Conservation (phyloP, 768 basidiomycete species). For the Termitomyces sp. region DNA sequence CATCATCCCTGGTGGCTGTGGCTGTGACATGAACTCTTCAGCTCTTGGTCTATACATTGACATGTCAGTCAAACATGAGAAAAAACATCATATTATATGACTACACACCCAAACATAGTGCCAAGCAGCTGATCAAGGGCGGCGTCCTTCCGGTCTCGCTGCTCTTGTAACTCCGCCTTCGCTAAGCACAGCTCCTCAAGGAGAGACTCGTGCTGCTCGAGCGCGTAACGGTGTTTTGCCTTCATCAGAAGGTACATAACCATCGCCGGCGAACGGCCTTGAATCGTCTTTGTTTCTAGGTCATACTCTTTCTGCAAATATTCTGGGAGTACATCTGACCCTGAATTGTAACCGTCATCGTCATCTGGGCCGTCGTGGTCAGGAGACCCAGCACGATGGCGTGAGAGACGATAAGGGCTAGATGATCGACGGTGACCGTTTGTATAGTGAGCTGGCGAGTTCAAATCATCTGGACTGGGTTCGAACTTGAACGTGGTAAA, state of each 20-base stretch:
- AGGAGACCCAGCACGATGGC: constrained; percentile 8
- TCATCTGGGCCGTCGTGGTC: constrained; percentile 21
- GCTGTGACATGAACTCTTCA: constrained; percentile 18
- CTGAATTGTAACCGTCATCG: constrained; percentile 31
- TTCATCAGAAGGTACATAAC: constrained; percentile 70
- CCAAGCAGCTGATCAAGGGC: constrained; percentile 49
- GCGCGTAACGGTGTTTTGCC: constrained; percentile 67
- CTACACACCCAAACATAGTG: constrained; percentile 43
- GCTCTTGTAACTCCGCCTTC: constrained; percentile 43
- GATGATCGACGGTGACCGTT: constrained; percentile 17
- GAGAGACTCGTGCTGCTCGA: constrained; percentile 62
- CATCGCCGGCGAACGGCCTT: constrained; percentile 64
- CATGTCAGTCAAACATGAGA: background rate
- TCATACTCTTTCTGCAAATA: constrained; percentile 47
- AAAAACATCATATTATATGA: background rate
- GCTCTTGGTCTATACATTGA: constrained; percentile 14
- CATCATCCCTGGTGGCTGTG: constrained; percentile 11
- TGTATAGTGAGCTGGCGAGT: constrained; percentile 4
- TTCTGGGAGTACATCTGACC: constrained; percentile 45
- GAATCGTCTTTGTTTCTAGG: constrained; percentile 54
- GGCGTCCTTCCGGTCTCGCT: constrained; percentile 56
- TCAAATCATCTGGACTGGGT: constrained; percentile 31
- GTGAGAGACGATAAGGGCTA: constrained; percentile 11
- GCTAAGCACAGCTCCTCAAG: constrained; percentile 57
- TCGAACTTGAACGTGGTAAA: constrained; percentile 67